These are phyloP conservation scores for Lactifluus volemus DNA, from an alignment of 768 basidiomycete genomes.

Conservation along the genomic window DNA sequence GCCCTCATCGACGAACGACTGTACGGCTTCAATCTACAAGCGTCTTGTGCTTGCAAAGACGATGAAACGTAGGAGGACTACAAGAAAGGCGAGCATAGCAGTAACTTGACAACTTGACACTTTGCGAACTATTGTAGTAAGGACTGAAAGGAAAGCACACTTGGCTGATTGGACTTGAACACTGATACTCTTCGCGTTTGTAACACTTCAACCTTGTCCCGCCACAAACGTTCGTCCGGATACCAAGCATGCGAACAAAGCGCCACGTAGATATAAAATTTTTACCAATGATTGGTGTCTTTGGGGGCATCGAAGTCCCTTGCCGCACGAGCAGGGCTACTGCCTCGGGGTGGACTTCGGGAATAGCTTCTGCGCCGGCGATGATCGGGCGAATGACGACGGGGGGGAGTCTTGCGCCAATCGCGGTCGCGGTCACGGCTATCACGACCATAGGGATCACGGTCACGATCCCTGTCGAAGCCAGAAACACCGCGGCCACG, in stretches of 20 bases:
- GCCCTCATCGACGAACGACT: constrained; percentile 17
- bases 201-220: constrained; percentile 35
- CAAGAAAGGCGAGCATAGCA: constrained; percentile 47
- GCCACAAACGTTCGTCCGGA: constrained; percentile 18
- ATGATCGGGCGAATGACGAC: constrained; percentile 70
- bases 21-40: constrained; percentile 19
- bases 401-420: constrained; percentile 60
- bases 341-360: constrained; percentile 70
- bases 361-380: constrained; percentile 70
- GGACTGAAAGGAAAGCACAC: constrained; percentile 39
- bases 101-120: constrained; percentile 61
- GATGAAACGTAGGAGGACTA: constrained; percentile 33
- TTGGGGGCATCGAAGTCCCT: constrained; percentile 42
- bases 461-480: constrained; percentile 35
- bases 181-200: constrained; percentile 29
- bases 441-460: constrained; percentile 34
- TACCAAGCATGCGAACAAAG: constrained; percentile 20
- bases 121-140: constrained; percentile 41
- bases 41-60: constrained; percentile 22
- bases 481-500: constrained; percentile 34
- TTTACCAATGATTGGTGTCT: constrained; percentile 56
- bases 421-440: constrained; percentile 51
- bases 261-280: constrained; percentile 19
- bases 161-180: constrained; percentile 39
- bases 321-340: constrained; percentile 36